These are phyloP conservation scores for Aspergillus campestris DNA, from an alignment of 495 filamentous ascomycete species.

Conservation along the genomic window DNA sequence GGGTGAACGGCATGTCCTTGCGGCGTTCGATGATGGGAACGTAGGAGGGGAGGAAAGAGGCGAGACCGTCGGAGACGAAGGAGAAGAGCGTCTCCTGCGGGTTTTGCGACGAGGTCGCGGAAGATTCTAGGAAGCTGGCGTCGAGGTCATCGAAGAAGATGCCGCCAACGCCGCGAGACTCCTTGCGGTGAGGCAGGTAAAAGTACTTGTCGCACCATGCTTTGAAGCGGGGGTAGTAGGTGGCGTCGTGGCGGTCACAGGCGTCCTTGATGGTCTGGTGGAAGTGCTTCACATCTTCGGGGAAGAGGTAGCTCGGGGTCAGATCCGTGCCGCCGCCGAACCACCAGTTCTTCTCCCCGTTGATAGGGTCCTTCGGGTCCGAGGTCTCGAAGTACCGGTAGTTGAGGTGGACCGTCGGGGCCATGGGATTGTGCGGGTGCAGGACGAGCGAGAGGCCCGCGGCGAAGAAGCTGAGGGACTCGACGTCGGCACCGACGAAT, in stretches of 20 bases:
- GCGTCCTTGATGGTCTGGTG: conserved; percentile 85
- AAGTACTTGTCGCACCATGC: conserved; percentile 99
- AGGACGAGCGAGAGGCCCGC: conserved; percentile 87
- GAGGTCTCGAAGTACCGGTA: conserved; percentile 98
- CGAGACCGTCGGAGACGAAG: conserved; percentile 79
- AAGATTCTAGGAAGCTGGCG: conserved; percentile 45
- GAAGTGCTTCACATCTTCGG: conserved; percentile 95
- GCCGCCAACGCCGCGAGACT: conserved; percentile 84
- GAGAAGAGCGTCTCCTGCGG: conserved; percentile 86
- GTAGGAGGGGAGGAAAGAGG: conserved; percentile 86
- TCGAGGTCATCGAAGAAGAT: conserved; percentile 99
- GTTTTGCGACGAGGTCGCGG: conserved; percentile 49
- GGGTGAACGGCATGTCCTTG: conserved; percentile 85
- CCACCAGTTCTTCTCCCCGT: conserved; percentile 82
- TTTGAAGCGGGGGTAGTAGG: conserved; percentile 94
- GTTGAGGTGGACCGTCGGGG: conserved; percentile 95
- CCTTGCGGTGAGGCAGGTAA: conserved; percentile 78
- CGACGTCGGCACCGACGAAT: conserved; percentile 61
- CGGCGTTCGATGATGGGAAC: conserved; percentile 76
- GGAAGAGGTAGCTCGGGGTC: conserved; percentile 89
- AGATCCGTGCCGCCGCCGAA: conserved; percentile 94
- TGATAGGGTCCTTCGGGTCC: conserved; percentile 48
- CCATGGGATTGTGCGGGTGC: conserved; percentile 91
- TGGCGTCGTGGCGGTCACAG: conserved; percentile 88
- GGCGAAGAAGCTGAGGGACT: conserved; percentile 87